These are phyloP conservation scores for Diaporthe capsici DNA, from an alignment of 2,329 filamentous ascomycete genomes.

Conservation along the genomic window DNA sequence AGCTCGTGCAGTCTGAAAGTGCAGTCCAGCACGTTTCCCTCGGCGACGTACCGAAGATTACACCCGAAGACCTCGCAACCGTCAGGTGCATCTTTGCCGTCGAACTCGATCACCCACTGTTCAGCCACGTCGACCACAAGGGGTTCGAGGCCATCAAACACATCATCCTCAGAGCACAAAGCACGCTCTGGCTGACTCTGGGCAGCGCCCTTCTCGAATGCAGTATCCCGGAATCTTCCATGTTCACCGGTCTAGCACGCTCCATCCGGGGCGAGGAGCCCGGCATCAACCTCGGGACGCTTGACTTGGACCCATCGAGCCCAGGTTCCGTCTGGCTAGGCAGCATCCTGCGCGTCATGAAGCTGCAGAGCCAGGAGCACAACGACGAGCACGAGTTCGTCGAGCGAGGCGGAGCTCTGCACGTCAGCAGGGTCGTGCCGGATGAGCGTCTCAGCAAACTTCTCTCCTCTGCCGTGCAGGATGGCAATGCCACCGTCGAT, in stretches of 20 bases:
- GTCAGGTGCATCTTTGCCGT: conserved; percentile 47
- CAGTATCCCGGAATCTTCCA: conserved; percentile 42
- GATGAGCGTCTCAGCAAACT: conserved; percentile 41
- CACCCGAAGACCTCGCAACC: conserved; percentile 4
- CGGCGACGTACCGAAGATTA: neutral
- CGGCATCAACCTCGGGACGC: conserved; percentile 44
- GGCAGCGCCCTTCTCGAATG: conserved; percentile 43
- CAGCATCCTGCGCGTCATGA: conserved; percentile 19
- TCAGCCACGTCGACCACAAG: conserved; percentile 44
- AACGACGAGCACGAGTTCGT: conserved; percentile 50
- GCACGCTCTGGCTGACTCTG: conserved; percentile 47
- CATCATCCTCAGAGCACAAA: conserved; percentile 24
- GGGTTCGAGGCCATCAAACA: conserved; percentile 44
- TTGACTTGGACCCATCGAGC: conserved; percentile 43
- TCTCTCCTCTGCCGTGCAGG: conserved; percentile 15
- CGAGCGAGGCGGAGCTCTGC: conserved; percentile 46
- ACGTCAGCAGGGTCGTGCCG: conserved; percentile 47
- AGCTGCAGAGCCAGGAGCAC: conserved; percentile 43
- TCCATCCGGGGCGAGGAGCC: conserved; percentile 43
- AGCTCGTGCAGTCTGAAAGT: neutral
- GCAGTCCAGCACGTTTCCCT: neutral
- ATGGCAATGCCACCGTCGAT: neutral
- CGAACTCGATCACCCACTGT: conserved; percentile 48
- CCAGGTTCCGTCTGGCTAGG: neutral
- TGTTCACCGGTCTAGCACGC: conserved; percentile 45